A percentile compares a stretch with the other conserved stretches of the same genome.
Evolutionary conservation across 2,329 filamentous ascomycete genomes (phyloP).

Genomic region (Tolypocladium inflatum): DNA sequence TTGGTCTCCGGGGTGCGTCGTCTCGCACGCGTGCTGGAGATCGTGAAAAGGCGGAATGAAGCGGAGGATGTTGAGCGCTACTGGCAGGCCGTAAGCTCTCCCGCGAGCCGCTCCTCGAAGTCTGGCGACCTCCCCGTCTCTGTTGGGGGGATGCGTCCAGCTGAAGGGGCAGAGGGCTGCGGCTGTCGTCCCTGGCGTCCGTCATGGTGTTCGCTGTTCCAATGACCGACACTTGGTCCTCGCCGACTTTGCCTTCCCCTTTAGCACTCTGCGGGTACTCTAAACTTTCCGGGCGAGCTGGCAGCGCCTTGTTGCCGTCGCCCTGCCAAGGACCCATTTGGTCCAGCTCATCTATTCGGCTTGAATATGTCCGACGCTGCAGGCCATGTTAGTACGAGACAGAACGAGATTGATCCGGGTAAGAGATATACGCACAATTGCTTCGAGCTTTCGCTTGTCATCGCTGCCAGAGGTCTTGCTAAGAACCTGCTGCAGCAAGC

Average conservation of each 20-base stretch:
- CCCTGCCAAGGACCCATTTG: conserved; percentile 52
- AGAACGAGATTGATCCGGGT: too few relatives aligned
- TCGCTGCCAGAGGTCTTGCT: conserved; percentile 74
- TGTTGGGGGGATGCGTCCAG: conserved; percentile 13
- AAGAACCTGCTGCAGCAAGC: conserved; percentile 80
- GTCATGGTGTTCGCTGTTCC: conserved; percentile 44
- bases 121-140: conserved; percentile 10
- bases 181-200: conserved; percentile 22
- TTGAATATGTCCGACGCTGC: conserved; percentile 81
- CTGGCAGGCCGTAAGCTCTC: conserved; percentile 15
- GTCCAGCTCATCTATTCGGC: conserved; percentile 78
- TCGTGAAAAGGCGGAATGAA: conserved; percentile 46
- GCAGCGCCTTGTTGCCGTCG: conserved; percentile 63
- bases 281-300: conserved; percentile 54
- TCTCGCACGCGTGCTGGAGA: conserved; percentile 27
- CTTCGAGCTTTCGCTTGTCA: conserved; percentile 82
- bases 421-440: conserved; percentile 60
- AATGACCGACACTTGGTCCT: conserved; percentile 15
- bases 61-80: conserved; percentile 19
- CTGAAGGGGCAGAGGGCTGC: conserved; percentile 9
- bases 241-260: not conserved
- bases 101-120: conserved; percentile 11
- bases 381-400: not conserved
- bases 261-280: conserved; percentile 7
- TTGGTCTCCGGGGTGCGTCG: conserved; percentile 34